Evolutionary conservation across 352 stramenopile species (phyloP).

Genomic region (Pythium volutum): DNA sequence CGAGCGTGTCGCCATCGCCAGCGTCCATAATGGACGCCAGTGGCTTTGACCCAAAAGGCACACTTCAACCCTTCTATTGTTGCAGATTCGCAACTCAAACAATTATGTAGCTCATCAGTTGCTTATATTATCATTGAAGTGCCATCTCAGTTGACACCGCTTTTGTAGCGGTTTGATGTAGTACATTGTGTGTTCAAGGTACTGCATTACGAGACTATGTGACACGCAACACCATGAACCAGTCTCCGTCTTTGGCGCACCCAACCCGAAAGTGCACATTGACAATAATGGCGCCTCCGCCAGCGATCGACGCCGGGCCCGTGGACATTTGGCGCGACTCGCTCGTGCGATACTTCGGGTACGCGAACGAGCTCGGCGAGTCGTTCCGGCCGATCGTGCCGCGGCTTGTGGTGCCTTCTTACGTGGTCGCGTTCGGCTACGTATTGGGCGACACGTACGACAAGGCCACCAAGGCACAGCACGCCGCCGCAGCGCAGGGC

Average conservation of each 20-base stretch:
- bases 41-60: background rate
- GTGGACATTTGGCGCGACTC: constrained; percentile 83
- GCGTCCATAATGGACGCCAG: constrained; percentile 8
- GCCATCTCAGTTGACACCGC: background rate
- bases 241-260: background rate
- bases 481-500: constrained; percentile 26
- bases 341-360: constrained; percentile 85
- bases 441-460: constrained; percentile 82
- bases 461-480: constrained; percentile 51
- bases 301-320: background rate
- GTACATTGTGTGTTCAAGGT: too few species aligned
- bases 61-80: constrained; percentile 9
- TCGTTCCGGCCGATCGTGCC: constrained; percentile 81
- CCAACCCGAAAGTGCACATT: background rate
- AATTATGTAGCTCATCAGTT: background rate
- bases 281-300: background rate
- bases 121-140: background rate
- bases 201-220: background rate
- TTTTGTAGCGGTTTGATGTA: background rate
- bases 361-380: constrained; percentile 88
- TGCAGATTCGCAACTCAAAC: background rate
- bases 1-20: constrained; percentile 33
- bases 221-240: too few species aligned
- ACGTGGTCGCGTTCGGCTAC: constrained; percentile 81
- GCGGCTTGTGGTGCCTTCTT: constrained; percentile 66